Evolutionary conservation across 2,329 filamentous ascomycete genomes (phyloP), one percentile per base, ranked within the genome.

Genomic region (Colletotrichum sp.): DNA sequence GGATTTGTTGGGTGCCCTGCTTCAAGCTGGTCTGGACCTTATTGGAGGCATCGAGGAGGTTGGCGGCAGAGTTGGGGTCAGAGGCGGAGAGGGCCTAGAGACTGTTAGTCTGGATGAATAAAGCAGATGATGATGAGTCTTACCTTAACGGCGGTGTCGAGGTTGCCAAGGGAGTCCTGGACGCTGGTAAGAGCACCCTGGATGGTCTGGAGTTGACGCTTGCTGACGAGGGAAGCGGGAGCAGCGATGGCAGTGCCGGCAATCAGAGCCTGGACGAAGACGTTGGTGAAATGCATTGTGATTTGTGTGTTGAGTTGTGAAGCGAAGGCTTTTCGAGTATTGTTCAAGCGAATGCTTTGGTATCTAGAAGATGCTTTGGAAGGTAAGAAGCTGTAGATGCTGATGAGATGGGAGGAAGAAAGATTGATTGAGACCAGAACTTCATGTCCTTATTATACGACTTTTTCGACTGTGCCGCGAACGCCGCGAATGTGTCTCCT

Each of bases 91-190:
- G 75, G 8, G 74, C 75, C 75, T 79, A 16, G 6, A 10, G 2
- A 9, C 4, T 5, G 36, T 65, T 26, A 72, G 74, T 36, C 12
- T 34, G 5, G 2, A 28, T 4, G 18, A 4, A 4, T 7, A 3
- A 1, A 30, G 0, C 14, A 5, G 6, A 3, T 13, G 26, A 0
- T 16, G 5, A 7, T 9, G 14, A 13, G 0, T 2, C 34, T 12
- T 64, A 74, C 74, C 74, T 78, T 78, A 26, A 80, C 72, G 8
- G 78, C 77, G 5, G 75, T 78, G 71, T 84, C 84, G 65, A 88
- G 82, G 76, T 92, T 88, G 83, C 92, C 92, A 8, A 93, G 85
- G 82, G 92, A 92, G 69, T 79, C 78, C 84, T 91, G 92, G 65
- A 90, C 84, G 21, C 88, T 89, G 83, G 88, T 92, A 39, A 92